Conservation (phyloP, 1,139 yeast species). For the Hyphopichia khmerensis region DNA sequence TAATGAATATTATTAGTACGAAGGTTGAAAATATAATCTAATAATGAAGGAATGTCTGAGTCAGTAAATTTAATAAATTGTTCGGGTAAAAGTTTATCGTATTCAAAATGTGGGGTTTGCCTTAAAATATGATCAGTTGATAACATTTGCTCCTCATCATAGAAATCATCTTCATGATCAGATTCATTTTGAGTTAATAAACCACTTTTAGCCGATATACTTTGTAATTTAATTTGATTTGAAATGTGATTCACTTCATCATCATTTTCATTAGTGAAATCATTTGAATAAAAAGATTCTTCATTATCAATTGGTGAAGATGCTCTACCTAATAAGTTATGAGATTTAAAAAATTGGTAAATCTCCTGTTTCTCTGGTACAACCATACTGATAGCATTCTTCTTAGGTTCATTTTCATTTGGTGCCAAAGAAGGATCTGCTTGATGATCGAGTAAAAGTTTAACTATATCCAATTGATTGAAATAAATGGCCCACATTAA, state of each 20-base stretch:
- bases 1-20: constrained; percentile 26
- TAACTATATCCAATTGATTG: constrained; percentile 34
- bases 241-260: constrained; percentile 40
- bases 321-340: constrained; percentile 37
- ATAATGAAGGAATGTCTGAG: constrained; percentile 60
- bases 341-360: constrained; percentile 39
- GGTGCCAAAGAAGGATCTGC: constrained; percentile 44
- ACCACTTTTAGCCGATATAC: constrained; percentile 30
- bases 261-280: constrained; percentile 23
- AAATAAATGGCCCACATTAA: constrained; percentile 51
- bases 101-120: constrained; percentile 43
- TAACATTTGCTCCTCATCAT: constrained; percentile 29
- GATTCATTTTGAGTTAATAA: constrained; percentile 18
- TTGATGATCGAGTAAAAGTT: constrained; percentile 35
- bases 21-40: constrained; percentile 54
- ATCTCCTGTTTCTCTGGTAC: constrained; percentile 30
- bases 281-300: constrained; percentile 13
- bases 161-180: constrained; percentile 23
- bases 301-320: constrained; percentile 12
- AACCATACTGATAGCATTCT: constrained; percentile 34
- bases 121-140: constrained; percentile 28
- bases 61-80: constrained; percentile 62
- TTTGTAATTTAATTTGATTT: constrained; percentile 49
- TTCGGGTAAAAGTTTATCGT: constrained; percentile 43
- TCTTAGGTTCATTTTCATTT: constrained; percentile 19